Conservation (phyloP, 1,284 basidiomycete genomes). For the Sanguinoderma infundibulare region DNA sequence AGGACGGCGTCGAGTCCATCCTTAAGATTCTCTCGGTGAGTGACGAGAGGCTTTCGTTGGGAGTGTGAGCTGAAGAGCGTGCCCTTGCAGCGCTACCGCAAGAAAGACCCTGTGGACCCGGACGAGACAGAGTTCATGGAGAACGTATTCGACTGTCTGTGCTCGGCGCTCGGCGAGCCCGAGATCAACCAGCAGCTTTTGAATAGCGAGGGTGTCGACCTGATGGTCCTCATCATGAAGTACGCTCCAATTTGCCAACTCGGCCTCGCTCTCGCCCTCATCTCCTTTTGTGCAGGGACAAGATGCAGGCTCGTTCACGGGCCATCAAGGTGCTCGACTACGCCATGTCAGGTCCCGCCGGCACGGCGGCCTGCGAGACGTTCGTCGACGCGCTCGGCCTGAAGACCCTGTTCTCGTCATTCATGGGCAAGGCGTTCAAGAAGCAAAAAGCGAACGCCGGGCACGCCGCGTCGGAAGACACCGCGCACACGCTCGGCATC, state of each 20-base stretch:
- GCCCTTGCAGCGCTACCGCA: constrained; percentile 78
- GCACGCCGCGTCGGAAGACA: constrained; percentile 77
- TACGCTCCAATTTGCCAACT: constrained; percentile 41
- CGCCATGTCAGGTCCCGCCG: constrained; percentile 84
- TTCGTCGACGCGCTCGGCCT: constrained; percentile 91
- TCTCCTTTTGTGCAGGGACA: constrained; percentile 66
- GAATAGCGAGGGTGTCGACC: constrained; percentile 91
- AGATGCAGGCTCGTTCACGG: constrained; percentile 76
- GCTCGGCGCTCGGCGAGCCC: constrained; percentile 78
- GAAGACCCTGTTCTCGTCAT: constrained; percentile 86
- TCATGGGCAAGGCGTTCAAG: constrained; percentile 87
- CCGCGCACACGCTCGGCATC: constrained; percentile 87
- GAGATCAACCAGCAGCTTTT: constrained; percentile 84
- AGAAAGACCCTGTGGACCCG: constrained; percentile 78
- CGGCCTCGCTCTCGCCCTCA: neutral
- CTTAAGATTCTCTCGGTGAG: constrained; percentile 85
- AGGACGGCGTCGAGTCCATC: constrained; percentile 80
- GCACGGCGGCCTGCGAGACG: constrained; percentile 76
- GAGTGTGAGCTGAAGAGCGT: neutral
- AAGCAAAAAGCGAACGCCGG: constrained; percentile 58
- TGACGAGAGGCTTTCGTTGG: constrained; percentile 13
- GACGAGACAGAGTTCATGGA: constrained; percentile 99
- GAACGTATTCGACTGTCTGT: constrained; percentile 90
- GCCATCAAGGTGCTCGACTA: constrained; percentile 92
- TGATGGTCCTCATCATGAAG: constrained; percentile 98